Percentiles rank a stretch among this genome's conserved stretches.
These are phyloP conservation scores for Zoysia japonica DNA, from an alignment of 176 grass and related monocot species.

Conservation along the genomic window DNA sequence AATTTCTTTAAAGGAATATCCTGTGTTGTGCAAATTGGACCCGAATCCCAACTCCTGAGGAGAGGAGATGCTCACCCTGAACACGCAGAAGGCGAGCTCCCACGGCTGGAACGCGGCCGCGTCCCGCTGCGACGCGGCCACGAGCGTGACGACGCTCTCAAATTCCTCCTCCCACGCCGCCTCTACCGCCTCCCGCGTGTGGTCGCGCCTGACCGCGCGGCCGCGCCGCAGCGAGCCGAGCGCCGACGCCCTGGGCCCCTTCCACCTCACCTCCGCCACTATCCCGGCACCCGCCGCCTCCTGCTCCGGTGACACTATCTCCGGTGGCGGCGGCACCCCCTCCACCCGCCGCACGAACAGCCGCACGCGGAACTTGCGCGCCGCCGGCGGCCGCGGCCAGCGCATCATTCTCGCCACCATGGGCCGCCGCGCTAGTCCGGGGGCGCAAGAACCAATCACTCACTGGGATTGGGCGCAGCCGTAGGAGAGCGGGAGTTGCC, in stretches of 20 bases:
- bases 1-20: neutral
- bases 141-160: slow-evolving; percentile 64
- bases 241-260: slow-evolving; percentile 69
- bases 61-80: slow-evolving; percentile 60
- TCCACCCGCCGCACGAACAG: slow-evolving; percentile 68
- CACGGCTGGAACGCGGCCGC: slow-evolving; percentile 66
- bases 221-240: slow-evolving; percentile 80
- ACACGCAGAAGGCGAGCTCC: slow-evolving; percentile 80
- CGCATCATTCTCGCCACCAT: slow-evolving; percentile 89
- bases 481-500: too few species aligned
- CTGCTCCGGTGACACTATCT: neutral
- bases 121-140: slow-evolving; percentile 62
- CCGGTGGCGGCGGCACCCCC: slow-evolving; percentile 18
- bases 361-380: slow-evolving; percentile 73
- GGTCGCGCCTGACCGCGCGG: slow-evolving; percentile 67
- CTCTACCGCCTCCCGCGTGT: slow-evolving; percentile 62
- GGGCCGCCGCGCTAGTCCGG: neutral
- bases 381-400: slow-evolving; percentile 76
- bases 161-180: slow-evolving; percentile 84
- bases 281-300: slow-evolving; percentile 27
- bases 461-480: too few species aligned
- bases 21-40: neutral
- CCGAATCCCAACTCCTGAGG: neutral
- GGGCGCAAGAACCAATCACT: neutral
- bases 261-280: slow-evolving; percentile 79